Evolutionary conservation across 192 early-diverging fungal genomes (phyloP).

Genomic region (Umbelopsis sp.): DNA sequence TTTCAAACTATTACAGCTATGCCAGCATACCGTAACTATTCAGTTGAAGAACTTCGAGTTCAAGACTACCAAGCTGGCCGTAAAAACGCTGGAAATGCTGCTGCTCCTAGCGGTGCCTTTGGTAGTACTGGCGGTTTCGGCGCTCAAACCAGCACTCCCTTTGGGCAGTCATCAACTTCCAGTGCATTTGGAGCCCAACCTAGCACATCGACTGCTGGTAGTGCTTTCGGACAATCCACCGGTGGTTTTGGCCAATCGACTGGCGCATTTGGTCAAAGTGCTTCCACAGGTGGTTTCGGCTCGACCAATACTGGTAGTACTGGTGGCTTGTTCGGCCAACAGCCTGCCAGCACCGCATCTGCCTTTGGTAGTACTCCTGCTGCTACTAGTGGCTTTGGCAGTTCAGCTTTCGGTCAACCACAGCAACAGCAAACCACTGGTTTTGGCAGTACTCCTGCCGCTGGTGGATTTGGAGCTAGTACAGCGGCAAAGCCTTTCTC

Average conservation of each 20-base stretch:
- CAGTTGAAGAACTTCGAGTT: constrained; percentile 87
- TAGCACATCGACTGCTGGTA: constrained; percentile 29
- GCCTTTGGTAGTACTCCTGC: constrained; percentile 28
- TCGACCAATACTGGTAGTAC: constrained; percentile 21
- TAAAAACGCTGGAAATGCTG: constrained; percentile 52
- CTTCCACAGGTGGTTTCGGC: constrained; percentile 29
- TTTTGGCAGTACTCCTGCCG: constrained; percentile 23
- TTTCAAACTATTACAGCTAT: constrained; percentile 81
- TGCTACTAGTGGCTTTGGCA: constrained; percentile 38
- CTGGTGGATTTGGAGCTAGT: constrained; percentile 30
- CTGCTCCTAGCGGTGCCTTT: constrained; percentile 32
- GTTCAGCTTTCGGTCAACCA: constrained; percentile 24
- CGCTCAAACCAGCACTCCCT: constrained; percentile 23
- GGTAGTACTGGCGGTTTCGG: constrained; percentile 41
- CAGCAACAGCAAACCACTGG: constrained; percentile 23
- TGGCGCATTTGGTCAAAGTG: constrained; percentile 36
- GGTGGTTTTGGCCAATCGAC: constrained; percentile 32
- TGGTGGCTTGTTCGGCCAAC: constrained; percentile 25
- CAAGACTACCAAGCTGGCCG: constrained; percentile 88
- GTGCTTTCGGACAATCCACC: constrained; percentile 36
- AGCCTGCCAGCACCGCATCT: constrained; percentile 5
- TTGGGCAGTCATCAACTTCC: constrained; percentile 20
- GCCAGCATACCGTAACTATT: constrained; percentile 83
- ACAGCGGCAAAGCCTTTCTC: constrained; percentile 28
- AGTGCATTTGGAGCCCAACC: constrained; percentile 37